These are phyloP conservation scores for Pseudonitzschia delicatissima DNA, from an alignment of 108 stramenopile genomes.

Conservation along the genomic window DNA sequence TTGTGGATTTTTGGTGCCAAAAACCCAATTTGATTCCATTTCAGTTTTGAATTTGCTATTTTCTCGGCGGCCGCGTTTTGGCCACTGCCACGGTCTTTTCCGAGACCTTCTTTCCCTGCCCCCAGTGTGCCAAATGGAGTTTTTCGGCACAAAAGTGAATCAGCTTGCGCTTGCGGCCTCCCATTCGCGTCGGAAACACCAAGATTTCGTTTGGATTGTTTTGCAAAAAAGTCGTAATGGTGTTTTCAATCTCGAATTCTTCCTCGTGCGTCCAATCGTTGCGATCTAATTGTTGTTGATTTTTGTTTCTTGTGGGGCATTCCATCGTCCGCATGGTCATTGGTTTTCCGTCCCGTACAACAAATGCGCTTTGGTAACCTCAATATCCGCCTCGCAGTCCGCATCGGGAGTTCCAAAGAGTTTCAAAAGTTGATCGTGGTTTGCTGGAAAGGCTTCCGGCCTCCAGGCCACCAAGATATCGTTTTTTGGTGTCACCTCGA, in stretches of 20 bases:
- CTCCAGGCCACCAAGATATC: slow-evolving; percentile 71
- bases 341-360: slow-evolving; percentile 12
- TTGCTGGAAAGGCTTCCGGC: background rate
- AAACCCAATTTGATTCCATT: too few relatives aligned
- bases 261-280: slow-evolving; percentile 60
- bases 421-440: background rate
- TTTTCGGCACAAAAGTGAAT: slow-evolving; percentile 63
- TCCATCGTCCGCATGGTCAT: background rate
- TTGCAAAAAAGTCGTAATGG: slow-evolving; percentile 41
- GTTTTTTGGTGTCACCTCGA: slow-evolving; percentile 70
- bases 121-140: slow-evolving; percentile 58
- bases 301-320: background rate
- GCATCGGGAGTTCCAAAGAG: slow-evolving; percentile 18
- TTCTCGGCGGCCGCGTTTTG: too few relatives aligned
- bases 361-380: slow-evolving; percentile 40
- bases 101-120: slow-evolving; percentile 48
- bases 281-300: background rate
- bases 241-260: slow-evolving; percentile 36
- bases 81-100: slow-evolving; percentile 68
- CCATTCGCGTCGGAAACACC: slow-evolving; percentile 48
- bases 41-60: too few relatives aligned
- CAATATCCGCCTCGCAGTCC: slow-evolving; percentile 42
- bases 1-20: too few relatives aligned
- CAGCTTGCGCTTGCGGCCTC: slow-evolving; percentile 55
- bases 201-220: background rate